Percentiles rank a stretch among this genome's conserved stretches.
Conservation (phyloP, 2,329 filamentous ascomycete species). For the Purpureocillium takamizusanense region DNA sequence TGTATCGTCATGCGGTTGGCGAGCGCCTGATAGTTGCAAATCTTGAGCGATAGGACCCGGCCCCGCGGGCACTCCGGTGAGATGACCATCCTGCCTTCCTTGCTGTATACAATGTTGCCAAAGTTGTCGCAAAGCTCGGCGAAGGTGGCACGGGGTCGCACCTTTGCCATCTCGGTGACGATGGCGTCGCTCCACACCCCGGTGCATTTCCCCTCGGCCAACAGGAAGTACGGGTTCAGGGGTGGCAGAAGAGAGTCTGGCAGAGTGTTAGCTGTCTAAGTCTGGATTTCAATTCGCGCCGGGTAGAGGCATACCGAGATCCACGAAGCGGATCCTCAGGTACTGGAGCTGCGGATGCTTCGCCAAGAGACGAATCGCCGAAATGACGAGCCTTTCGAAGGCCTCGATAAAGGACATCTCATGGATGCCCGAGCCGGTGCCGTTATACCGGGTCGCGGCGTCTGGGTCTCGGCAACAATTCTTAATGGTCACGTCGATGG, state of each 20-base stretch:
- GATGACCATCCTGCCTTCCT: constrained; percentile 49
- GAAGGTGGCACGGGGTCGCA: constrained; percentile 50
- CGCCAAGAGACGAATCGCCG: constrained; percentile 51
- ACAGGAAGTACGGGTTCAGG: constrained; percentile 63
- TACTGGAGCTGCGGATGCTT: constrained; percentile 51
- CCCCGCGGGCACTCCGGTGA: constrained; percentile 45
- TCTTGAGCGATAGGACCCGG: constrained; percentile 45
- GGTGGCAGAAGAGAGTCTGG: constrained; percentile 60
- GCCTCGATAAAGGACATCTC: constrained; percentile 63
- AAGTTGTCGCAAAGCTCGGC: constrained; percentile 56
- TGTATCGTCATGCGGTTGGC: constrained; percentile 27
- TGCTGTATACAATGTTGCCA: constrained; percentile 48
- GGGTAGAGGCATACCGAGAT: constrained; percentile 43
- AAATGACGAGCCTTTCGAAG: constrained; percentile 60
- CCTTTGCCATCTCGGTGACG: constrained; percentile 47
- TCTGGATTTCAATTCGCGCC: constrained; percentile 9
- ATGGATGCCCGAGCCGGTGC: constrained; percentile 60
- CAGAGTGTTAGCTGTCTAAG: constrained; percentile 5
- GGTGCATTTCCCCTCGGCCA: constrained; percentile 50
- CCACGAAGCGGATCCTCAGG: constrained; percentile 65
- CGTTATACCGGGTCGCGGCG: constrained; percentile 44
- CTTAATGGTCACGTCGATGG: constrained; percentile 64
- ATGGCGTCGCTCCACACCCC: constrained; percentile 68
- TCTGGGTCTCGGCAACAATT: constrained; percentile 56
- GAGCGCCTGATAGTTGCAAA: constrained; percentile 48